Evolutionary conservation across 805 yeast genomes (phyloP).

Genomic region (Komagataella kurtzmanii): DNA sequence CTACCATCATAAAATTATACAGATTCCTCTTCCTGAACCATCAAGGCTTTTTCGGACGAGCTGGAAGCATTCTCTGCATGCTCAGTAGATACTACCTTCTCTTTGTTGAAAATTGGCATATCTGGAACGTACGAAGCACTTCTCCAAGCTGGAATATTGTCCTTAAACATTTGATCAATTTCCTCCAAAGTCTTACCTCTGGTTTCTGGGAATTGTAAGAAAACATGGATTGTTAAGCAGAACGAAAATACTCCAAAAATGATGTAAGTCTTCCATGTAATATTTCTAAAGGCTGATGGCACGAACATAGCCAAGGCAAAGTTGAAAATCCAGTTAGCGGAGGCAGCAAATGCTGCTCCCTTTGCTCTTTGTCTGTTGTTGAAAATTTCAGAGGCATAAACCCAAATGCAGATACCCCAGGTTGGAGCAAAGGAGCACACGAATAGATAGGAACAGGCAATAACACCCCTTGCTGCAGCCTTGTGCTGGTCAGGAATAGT

Average conservation of each 20-base stretch:
- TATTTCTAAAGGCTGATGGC: slow-evolving; percentile 39
- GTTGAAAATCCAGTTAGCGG: slow-evolving; percentile 64
- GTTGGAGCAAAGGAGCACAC: slow-evolving; percentile 31
- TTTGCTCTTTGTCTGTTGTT: slow-evolving; percentile 57
- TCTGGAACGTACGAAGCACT: slow-evolving; percentile 4
- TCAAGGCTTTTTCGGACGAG: neutral
- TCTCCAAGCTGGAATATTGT: slow-evolving; percentile 6
- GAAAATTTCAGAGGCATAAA: slow-evolving; percentile 41
- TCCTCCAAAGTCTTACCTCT: slow-evolving; percentile 47
- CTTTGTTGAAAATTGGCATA: neutral
- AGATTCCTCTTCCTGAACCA: neutral
- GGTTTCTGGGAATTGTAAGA: slow-evolving; percentile 47
- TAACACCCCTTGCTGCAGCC: slow-evolving; percentile 28
- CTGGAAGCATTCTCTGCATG: neutral
- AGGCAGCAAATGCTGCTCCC: slow-evolving; percentile 50
- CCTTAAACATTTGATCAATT: slow-evolving; percentile 32
- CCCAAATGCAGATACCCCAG: slow-evolving; percentile 41
- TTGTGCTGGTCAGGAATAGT: slow-evolving; percentile 19
- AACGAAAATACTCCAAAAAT: slow-evolving; percentile 41
- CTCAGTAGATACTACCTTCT: neutral
- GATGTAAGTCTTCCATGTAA: slow-evolving; percentile 45
- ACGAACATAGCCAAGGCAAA: slow-evolving; percentile 53
- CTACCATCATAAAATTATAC: neutral
- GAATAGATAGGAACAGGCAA: slow-evolving; percentile 33
- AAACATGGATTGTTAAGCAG: slow-evolving; percentile 27